These are phyloP conservation scores for Dendrostoma leiphaemia DNA, from an alignment of 2,329 filamentous ascomycete species.

Conservation along the genomic window DNA sequence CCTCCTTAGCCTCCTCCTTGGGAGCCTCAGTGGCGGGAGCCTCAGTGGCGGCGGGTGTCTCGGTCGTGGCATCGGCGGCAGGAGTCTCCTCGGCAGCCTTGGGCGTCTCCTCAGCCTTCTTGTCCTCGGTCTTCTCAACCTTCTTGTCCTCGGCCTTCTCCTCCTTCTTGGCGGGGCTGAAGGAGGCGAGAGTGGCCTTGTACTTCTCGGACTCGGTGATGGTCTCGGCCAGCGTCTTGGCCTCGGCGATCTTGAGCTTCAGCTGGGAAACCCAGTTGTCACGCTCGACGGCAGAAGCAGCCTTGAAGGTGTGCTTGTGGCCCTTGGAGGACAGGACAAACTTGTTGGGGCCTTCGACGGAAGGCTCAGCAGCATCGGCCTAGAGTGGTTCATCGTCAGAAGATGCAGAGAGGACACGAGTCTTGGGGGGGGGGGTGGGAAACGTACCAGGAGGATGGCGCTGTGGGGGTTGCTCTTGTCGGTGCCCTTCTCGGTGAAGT, in stretches of 20 bases:
- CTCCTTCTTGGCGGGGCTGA: constrained; percentile 53
- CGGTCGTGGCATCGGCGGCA: constrained; percentile 27
- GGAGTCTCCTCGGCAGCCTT: constrained; percentile 30
- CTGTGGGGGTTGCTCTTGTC: constrained; percentile 80
- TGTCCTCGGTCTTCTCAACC: constrained; percentile 41
- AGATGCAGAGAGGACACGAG: too few relatives aligned
- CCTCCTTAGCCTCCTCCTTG: constrained; percentile 27
- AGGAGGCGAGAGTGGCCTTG: constrained; percentile 78
- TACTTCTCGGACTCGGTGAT: constrained; percentile 80
- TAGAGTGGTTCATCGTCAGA: constrained; percentile 26
- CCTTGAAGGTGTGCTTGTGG: constrained; percentile 95
- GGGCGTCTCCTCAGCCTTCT: constrained; percentile 33
- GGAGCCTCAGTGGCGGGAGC: constrained; percentile 28
- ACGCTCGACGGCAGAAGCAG: constrained; percentile 69
- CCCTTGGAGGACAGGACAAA: constrained; percentile 83
- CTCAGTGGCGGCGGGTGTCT: constrained; percentile 31
- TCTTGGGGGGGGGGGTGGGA: not conserved
- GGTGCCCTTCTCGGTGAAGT: constrained; percentile 79
- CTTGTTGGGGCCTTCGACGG: constrained; percentile 73
- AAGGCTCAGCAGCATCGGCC: constrained; percentile 66
- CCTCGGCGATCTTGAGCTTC: constrained; percentile 79
- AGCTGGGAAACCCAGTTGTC: constrained; percentile 89
- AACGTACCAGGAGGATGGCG: constrained; percentile 79
- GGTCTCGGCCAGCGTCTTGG: constrained; percentile 73
- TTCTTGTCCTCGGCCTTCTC: constrained; percentile 41